Evolutionary conservation across 345 rosid genomes (phyloP).

Genomic region (Alliaria petiolata): DNA sequence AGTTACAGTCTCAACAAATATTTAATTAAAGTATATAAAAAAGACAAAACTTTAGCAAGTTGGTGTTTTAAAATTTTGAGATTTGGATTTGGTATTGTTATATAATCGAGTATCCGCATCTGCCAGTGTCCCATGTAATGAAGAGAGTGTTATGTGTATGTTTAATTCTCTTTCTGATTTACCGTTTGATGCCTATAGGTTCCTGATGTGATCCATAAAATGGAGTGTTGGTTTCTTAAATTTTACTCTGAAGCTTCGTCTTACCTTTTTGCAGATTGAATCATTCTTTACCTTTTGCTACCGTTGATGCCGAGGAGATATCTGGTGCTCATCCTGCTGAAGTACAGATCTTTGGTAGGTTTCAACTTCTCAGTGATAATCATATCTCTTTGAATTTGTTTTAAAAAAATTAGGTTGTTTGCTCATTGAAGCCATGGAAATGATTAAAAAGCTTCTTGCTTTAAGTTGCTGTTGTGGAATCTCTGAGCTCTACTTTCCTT

Average conservation of each 20-base stretch:
- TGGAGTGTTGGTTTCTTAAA: too few species aligned
- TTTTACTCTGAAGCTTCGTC: background rate
- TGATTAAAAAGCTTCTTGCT: background rate
- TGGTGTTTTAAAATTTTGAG: conserved; percentile 9
- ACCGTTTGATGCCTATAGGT: too few species aligned
- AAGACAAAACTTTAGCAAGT: conserved; percentile 21
- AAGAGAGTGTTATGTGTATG: too few species aligned
- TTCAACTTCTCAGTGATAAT: background rate
- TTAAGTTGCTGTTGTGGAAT: background rate
- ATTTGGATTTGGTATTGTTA: background rate
- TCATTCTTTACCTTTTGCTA: conserved; percentile 80
- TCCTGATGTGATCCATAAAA: too few species aligned
- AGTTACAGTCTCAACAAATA: background rate
- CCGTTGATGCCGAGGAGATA: conserved; percentile 71
- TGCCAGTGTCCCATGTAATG: background rate
- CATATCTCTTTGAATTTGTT: background rate
- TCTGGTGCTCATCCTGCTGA: conserved; percentile 85
- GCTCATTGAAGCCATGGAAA: conserved; percentile 1
- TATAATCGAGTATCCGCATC: conserved; percentile 20
- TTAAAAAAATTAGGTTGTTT: too few species aligned
- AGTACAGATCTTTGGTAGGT: conserved; percentile 81
- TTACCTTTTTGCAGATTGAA: conserved; percentile 42
- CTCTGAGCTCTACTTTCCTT: background rate
- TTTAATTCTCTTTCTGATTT: too few species aligned
- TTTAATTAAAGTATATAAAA: background rate